These are phyloP conservation scores for Alternaria longipes DNA, from an alignment of 2,329 filamentous ascomycete species.

Conservation along the genomic window DNA sequence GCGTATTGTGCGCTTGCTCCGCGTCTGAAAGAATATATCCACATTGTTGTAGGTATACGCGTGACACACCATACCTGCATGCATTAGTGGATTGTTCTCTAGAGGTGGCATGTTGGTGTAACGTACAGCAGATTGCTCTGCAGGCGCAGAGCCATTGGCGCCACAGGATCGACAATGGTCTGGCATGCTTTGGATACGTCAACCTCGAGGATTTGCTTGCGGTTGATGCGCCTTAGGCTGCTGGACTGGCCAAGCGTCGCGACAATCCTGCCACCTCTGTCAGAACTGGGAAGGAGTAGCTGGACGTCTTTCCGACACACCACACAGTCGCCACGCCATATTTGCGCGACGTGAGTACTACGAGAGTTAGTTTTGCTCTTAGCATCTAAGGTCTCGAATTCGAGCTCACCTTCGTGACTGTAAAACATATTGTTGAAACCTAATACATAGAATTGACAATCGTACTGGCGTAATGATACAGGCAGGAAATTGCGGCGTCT, in stretches of 20 bases:
- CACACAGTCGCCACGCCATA: conserved; percentile 96
- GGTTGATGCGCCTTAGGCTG: conserved; percentile 75
- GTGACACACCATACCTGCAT: conserved; percentile 71
- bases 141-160: conserved; percentile 87
- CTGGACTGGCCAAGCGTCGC: conserved; percentile 80
- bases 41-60: conserved; percentile 88
- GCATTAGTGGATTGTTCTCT: conserved; percentile 19
- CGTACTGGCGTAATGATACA: conserved; percentile 8
- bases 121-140: conserved; percentile 84
- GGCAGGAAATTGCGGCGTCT: conserved; percentile 4
- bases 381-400: background rate
- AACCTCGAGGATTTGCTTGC: conserved; percentile 88
- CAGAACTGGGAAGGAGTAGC: conserved; percentile 23
- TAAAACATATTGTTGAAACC: conserved; percentile 78
- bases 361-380: conserved; percentile 30
- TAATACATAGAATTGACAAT: conserved; percentile 19
- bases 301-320: conserved; percentile 60
- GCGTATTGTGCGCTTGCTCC: conserved; percentile 76
- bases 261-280: conserved; percentile 73
- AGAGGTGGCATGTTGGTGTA: background rate
- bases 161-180: conserved; percentile 85
- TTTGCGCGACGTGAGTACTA: conserved; percentile 82
- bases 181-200: conserved; percentile 86
- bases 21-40: conserved; percentile 84
- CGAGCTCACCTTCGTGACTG: conserved; percentile 82